phyloP scores from a whole-genome alignment of 1,284 basidiomycete genomes.

The Psilocybe mexicana region DNA sequence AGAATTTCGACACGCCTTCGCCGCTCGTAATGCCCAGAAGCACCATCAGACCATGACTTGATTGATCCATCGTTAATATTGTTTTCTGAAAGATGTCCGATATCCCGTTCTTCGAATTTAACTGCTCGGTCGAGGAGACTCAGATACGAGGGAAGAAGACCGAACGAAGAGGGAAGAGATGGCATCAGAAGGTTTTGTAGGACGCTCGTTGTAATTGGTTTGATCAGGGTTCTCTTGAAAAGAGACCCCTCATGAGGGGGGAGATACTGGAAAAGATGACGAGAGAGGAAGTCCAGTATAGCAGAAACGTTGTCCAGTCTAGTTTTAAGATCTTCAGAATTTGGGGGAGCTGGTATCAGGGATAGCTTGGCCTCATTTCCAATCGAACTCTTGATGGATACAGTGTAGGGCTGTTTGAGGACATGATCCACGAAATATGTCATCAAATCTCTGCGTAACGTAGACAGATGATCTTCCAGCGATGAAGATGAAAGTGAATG shows the following conservation, averaged over 20 bases:
- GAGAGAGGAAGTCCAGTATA: slow-evolving; percentile 57
- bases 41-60: slow-evolving; percentile 60
- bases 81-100: slow-evolving; percentile 52
- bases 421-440: slow-evolving; percentile 59
- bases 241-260: slow-evolving; percentile 43
- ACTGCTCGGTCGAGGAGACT: slow-evolving; percentile 54
- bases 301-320: slow-evolving; percentile 55
- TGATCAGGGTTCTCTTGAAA: slow-evolving; percentile 56
- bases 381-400: slow-evolving; percentile 36
- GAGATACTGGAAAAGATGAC: slow-evolving; percentile 54
- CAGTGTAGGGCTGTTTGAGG: slow-evolving; percentile 50
- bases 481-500: slow-evolving; percentile 57
- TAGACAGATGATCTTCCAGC: slow-evolving; percentile 54
- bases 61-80: slow-evolving; percentile 51
- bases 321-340: slow-evolving; percentile 35
- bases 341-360: slow-evolving; percentile 46
- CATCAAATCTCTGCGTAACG: slow-evolving; percentile 65
- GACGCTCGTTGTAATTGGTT: slow-evolving; percentile 57
- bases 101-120: slow-evolving; percentile 58
- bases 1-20: slow-evolving; percentile 64
- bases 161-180: slow-evolving; percentile 62
- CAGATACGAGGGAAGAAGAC: slow-evolving; percentile 62
- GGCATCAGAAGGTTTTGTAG: slow-evolving; percentile 68
- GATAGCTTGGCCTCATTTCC: slow-evolving; percentile 46
- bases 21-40: slow-evolving; percentile 73